A percentile compares a stretch with the other conserved stretches of the same genome.
These are phyloP conservation scores for Pichia sporocuriosa DNA, from an alignment of 805 yeast species.

Conservation along the genomic window DNA sequence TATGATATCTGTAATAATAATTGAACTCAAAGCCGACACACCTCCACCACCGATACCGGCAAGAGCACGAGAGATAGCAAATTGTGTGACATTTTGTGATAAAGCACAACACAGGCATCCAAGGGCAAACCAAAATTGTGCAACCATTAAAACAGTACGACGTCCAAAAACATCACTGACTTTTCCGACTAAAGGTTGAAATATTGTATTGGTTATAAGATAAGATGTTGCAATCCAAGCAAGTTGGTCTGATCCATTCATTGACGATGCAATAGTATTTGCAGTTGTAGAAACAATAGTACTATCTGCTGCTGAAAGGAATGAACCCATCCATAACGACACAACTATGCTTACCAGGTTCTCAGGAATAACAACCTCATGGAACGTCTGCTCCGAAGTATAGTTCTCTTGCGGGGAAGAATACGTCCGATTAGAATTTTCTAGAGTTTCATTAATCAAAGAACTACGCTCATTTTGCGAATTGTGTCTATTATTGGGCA, in stretches of 20 bases:
- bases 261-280: constrained; percentile 52
- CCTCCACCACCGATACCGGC: constrained; percentile 61
- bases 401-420: constrained; percentile 9
- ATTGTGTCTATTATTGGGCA: too few species aligned
- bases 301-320: constrained; percentile 51
- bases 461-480: too few species aligned
- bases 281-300: constrained; percentile 56
- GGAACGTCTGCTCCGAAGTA: constrained; percentile 10
- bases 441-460: constrained; percentile 5
- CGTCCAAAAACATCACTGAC: constrained; percentile 61
- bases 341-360: constrained; percentile 19
- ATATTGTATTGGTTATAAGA: constrained; percentile 61
- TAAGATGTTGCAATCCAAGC: constrained; percentile 73
- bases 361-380: constrained; percentile 19
- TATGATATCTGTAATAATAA: constrained; percentile 49
- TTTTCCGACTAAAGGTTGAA: constrained; percentile 70
- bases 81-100: constrained; percentile 35
- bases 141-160: constrained; percentile 36
- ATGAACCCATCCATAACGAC: constrained; percentile 39
- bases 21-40: constrained; percentile 42
- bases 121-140: constrained; percentile 38
- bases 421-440: constrained; percentile 2
- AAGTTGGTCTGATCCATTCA: constrained; percentile 43
- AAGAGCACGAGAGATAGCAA: constrained; percentile 44
- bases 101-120: constrained; percentile 40